phyloP scores from a whole-genome alignment of 2,329 filamentous ascomycete species.

The Niveomyces coronatus region DNA sequence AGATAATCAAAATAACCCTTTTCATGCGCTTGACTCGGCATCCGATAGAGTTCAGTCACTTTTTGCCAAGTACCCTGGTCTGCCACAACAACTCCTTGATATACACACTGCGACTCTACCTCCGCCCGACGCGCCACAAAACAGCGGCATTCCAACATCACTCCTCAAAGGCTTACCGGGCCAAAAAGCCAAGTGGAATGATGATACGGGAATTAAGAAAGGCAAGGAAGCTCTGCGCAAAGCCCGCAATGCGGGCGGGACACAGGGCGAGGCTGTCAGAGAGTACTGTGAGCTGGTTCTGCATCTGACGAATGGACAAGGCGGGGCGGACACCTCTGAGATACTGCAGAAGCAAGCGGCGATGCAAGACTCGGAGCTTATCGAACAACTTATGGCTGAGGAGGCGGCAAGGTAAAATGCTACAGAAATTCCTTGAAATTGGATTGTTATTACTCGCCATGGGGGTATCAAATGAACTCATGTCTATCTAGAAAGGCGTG shows the following conservation, averaged over 20 bases:
- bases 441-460: too few relatives aligned
- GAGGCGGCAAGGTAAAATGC: conserved; percentile 26
- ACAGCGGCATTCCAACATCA: conserved; percentile 19
- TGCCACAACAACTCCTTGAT: conserved; percentile 34
- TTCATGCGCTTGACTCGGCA: conserved; percentile 36
- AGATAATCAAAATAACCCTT: conserved; percentile 31
- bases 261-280: conserved; percentile 47
- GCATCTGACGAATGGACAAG: conserved; percentile 32
- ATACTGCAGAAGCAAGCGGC: conserved; percentile 34
- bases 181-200: conserved; percentile 41
- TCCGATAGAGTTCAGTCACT: conserved; percentile 39
- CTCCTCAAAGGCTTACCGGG: conserved; percentile 10
- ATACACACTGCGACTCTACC: conserved; percentile 42
- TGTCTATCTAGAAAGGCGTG: too few relatives aligned
- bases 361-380: conserved; percentile 37
- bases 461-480: conserved; percentile 9
- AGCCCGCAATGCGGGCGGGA: conserved; percentile 38
- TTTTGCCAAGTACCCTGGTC: conserved; percentile 42
- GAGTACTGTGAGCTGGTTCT: conserved; percentile 51
- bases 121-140: conserved; percentile 27
- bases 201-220: conserved; percentile 45
- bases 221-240: conserved; percentile 44
- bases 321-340: conserved; percentile 22
- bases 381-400: conserved; percentile 38
- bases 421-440: too few relatives aligned